Percentiles rank a stretch among this genome's conserved stretches.
Conservation (phyloP, 495 filamentous ascomycete genomes). For the Amphirosellinia nigrospora region DNA sequence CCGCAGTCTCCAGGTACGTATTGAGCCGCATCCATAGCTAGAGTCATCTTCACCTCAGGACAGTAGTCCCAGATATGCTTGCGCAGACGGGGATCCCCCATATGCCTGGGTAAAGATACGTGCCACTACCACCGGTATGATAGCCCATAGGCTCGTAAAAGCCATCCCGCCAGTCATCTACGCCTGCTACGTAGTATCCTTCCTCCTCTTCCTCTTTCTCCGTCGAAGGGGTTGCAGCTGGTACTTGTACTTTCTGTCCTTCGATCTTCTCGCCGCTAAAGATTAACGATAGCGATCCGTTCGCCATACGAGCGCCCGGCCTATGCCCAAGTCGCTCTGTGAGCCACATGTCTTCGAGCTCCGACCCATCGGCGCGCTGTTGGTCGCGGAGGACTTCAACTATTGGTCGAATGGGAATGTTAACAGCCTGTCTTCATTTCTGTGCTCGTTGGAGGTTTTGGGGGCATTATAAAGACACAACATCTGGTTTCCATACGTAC, state of each 20-base stretch:
- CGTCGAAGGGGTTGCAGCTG: neutral
- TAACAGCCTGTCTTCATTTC: conserved; percentile 23
- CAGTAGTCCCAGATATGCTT: conserved; percentile 58
- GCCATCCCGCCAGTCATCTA: conserved; percentile 53
- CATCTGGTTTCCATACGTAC: neutral
- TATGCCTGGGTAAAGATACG: conserved; percentile 42
- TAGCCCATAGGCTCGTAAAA: conserved; percentile 61
- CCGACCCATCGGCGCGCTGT: conserved; percentile 40
- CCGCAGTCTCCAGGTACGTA: conserved; percentile 48
- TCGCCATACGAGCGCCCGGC: conserved; percentile 40
- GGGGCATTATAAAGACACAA: neutral
- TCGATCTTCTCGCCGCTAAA: conserved; percentile 54
- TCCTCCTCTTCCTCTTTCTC: conserved; percentile 30
- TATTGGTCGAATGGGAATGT: conserved; percentile 32
- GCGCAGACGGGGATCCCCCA: conserved; percentile 49
- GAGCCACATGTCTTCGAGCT: conserved; percentile 59
- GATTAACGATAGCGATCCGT: conserved; percentile 34
- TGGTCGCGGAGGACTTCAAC: conserved; percentile 44
- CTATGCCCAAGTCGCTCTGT: conserved; percentile 51
- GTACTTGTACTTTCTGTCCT: conserved; percentile 5
- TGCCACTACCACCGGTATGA: conserved; percentile 54
- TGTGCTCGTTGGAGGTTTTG: neutral
- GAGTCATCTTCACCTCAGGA: conserved; percentile 59
- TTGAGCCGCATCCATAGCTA: conserved; percentile 53
- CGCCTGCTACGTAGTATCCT: conserved; percentile 40